Percentiles rank a stretch among this genome's conserved stretches.
These are phyloP conservation scores for Monosporascus sp. DNA, from an alignment of 2,329 filamentous ascomycete species.

Conservation along the genomic window DNA sequence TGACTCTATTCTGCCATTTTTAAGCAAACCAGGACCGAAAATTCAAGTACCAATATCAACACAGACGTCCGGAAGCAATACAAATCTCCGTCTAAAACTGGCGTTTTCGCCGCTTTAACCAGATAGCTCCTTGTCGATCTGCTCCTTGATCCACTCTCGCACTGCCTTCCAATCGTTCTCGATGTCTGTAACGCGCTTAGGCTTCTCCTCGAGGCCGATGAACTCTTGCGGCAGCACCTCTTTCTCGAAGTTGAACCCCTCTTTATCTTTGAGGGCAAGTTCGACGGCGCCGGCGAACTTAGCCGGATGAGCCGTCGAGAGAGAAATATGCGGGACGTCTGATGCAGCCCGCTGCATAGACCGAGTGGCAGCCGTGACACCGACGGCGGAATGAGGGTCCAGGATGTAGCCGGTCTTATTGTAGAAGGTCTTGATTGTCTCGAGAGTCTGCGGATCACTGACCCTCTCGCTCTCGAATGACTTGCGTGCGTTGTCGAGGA, in stretches of 20 bases:
- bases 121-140: conserved; percentile 61
- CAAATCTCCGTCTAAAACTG: too few relatives aligned
- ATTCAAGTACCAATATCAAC: too few relatives aligned
- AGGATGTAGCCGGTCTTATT: conserved; percentile 61
- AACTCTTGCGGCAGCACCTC: conserved; percentile 80
- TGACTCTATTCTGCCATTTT: too few relatives aligned
- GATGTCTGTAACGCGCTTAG: conserved; percentile 66
- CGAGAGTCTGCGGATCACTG: conserved; percentile 60
- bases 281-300: conserved; percentile 89
- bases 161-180: conserved; percentile 70
- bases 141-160: conserved; percentile 65
- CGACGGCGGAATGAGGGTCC: conserved; percentile 89
- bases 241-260: conserved; percentile 68
- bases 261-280: conserved; percentile 63
- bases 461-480: conserved; percentile 79
- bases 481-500: conserved; percentile 63
- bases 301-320: conserved; percentile 91
- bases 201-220: conserved; percentile 68
- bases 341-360: conserved; percentile 51
- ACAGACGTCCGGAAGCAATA: too few relatives aligned
- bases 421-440: conserved; percentile 57
- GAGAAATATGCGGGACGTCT: conserved; percentile 66
- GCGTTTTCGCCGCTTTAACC: too few relatives aligned
- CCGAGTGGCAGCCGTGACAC: conserved; percentile 68
- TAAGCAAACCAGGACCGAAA: too few relatives aligned